These are phyloP conservation scores for Trypanosoma avium DNA, from an alignment of 208 protist genomes.

Conservation along the genomic window DNA sequence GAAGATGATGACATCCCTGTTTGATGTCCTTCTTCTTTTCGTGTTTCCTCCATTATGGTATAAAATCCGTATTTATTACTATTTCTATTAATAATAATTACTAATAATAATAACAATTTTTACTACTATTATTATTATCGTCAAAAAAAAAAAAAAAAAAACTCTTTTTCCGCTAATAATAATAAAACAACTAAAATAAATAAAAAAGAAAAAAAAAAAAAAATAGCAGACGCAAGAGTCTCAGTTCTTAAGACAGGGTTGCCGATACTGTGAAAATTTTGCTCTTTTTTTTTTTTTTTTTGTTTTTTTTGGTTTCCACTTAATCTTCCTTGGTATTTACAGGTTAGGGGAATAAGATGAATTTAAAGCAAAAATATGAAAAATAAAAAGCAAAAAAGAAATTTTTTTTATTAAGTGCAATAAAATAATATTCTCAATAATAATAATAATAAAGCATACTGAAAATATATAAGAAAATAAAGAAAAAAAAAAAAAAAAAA, in stretches of 20 bases:
- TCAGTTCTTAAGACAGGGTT: too few relatives aligned
- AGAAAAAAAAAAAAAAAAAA: background rate
- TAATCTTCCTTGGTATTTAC: too few relatives aligned
- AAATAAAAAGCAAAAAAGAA: too few relatives aligned
- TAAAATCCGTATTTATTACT: background rate
- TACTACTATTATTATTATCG: background rate
- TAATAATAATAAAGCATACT: background rate
- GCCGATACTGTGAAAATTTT: too few relatives aligned
- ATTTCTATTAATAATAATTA: background rate
- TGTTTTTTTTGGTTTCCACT: too few relatives aligned
- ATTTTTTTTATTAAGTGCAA: constrained; percentile 17
- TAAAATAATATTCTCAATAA: background rate
- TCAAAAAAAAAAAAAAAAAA: constrained; percentile 10
- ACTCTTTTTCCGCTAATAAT: constrained; percentile 1
- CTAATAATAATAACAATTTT: constrained; percentile 5
- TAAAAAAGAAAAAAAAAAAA: background rate
- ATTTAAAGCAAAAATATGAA: too few relatives aligned
- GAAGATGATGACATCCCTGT: constrained; percentile 15
- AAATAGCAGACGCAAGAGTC: too few relatives aligned
- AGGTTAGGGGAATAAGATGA: too few relatives aligned
- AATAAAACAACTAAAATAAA: constrained; percentile 4
- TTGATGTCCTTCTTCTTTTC: constrained; percentile 12
- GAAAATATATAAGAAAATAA: background rate
- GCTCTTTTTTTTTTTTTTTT: too few relatives aligned
- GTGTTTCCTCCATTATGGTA: constrained; percentile 10